Base-by-base conservation (phyloP, 805 yeast genomes). In the Nakazawaea holstii region DNA sequence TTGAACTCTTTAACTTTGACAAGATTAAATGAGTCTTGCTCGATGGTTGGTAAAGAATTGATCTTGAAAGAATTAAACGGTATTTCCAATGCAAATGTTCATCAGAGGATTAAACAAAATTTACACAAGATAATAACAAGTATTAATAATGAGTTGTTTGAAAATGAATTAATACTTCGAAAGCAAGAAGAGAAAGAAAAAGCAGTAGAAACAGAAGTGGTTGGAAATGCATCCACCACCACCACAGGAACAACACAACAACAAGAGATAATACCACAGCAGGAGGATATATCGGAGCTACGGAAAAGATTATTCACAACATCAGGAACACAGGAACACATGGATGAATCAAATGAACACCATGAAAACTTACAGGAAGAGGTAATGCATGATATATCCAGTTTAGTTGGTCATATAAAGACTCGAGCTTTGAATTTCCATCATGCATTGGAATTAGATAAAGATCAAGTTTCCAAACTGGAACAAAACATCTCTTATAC, bases 361-460 rank as follows among this genome's bases (percentile, higher is more conserved):
- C 50, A 48, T 17, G 50, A 48, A 17, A 33, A 38, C 17, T 14
- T 43, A 4, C 50, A 48, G 29, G 27, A 43, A 29, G 50, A 48
- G 11, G 31, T 48, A 6, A 8, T 48, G 37, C 33, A 43, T 2
- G 50, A 48, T 39, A 9, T 48, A 24, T 15, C 41, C 27, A 31
- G 8, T 8, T 11, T 48, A 11, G 47, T 43, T 9, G 8, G 20
- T 3, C 20, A 32, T 33, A 24, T 48, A 8, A 48, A 48, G 29
- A 20, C 11, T 9, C 13, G 17, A 5, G 33, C 33, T 15, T 13
- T 17, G 5, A 32, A 43, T 39, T 29, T 48, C 8, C 43, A 42
- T 27, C 14, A 48, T 9, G 10, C 35, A 15, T 29, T 48, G 2
- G 44, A 42, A 29, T 15, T 10, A 3, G 50, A 48, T 10, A 39